A percentile compares a stretch with the other conserved stretches of the same genome.
Conservation (phyloP, 2,329 filamentous ascomycete genomes). For the Dactylellina sp. region DNA sequence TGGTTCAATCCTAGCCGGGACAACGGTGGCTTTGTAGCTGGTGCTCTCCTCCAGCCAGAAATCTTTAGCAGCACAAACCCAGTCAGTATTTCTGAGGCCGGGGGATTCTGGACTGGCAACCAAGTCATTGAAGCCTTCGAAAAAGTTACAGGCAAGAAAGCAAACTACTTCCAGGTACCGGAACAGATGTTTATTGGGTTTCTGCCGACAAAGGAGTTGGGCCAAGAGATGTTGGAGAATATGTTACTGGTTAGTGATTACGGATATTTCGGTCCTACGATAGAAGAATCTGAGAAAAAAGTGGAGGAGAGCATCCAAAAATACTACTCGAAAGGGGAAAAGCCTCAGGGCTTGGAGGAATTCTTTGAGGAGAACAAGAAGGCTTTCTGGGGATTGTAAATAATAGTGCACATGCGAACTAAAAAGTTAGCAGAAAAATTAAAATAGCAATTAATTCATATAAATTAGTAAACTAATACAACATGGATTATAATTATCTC, state of each 20-base stretch:
- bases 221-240: constrained; percentile 65
- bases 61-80: constrained; percentile 39
- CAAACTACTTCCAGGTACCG: constrained; percentile 60
- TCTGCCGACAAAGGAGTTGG: constrained; percentile 61
- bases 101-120: constrained; percentile 29
- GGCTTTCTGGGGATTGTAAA: constrained; percentile 14
- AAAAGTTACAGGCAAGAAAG: constrained; percentile 52
- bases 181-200: constrained; percentile 63
- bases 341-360: constrained; percentile 38
- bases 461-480: too few relatives aligned
- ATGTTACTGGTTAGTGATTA: constrained; percentile 65
- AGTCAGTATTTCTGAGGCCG: constrained; percentile 36
- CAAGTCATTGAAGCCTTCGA: constrained; percentile 52
- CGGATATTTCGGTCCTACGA: constrained; percentile 66
- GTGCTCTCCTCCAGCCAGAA: constrained; percentile 61
- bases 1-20: constrained; percentile 64
- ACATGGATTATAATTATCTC: too few relatives aligned
- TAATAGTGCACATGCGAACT: too few relatives aligned
- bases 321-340: constrained; percentile 15
- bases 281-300: constrained; percentile 60
- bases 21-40: constrained; percentile 65
- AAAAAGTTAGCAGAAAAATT: background rate
- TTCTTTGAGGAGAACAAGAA: constrained; percentile 39
- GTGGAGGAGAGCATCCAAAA: constrained; percentile 40
- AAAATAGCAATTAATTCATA: too few relatives aligned